A percentile compares a stretch with the other conserved stretches of the same genome.
phyloP scores from a whole-genome alignment of 306 rosid genomes.

The Prinsepia uniflora region DNA sequence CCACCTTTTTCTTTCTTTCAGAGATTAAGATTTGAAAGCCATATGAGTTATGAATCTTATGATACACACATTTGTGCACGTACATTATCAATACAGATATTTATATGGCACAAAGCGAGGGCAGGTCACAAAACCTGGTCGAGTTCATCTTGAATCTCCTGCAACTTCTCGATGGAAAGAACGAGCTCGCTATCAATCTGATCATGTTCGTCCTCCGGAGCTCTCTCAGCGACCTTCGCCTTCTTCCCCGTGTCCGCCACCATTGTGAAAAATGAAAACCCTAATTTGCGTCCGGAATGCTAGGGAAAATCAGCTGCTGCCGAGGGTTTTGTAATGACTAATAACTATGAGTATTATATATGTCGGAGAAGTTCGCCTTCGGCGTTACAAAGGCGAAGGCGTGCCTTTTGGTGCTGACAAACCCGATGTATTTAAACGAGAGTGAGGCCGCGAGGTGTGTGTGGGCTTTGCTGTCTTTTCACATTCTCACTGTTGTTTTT shows the following conservation, averaged over 20 bases:
- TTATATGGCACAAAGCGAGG: neutral
- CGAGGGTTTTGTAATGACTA: slow-evolving; percentile 8
- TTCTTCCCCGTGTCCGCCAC: slow-evolving; percentile 36
- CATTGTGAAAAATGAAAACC: slow-evolving; percentile 21
- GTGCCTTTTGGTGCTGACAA: neutral
- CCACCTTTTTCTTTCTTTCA: neutral
- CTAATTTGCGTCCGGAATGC: slow-evolving; percentile 3
- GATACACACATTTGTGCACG: neutral
- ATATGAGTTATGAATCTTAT: neutral
- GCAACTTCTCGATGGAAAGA: slow-evolving; percentile 45
- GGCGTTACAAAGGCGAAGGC: neutral
- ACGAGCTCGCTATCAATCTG: slow-evolving; percentile 40
- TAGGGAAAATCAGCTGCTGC: neutral
- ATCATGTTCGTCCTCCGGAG: slow-evolving; percentile 33
- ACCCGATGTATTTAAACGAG: neutral
- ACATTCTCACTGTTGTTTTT: neutral
- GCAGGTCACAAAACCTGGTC: slow-evolving; percentile 38
- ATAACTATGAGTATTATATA: no score
- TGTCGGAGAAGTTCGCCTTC: neutral
- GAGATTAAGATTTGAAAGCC: neutral
- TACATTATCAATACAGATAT: neutral
- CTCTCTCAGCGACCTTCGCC: slow-evolving; percentile 28
- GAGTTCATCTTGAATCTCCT: slow-evolving; percentile 56
- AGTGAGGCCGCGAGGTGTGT: neutral
- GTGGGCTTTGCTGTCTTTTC: neutral